phyloP scores from a whole-genome alignment of 75 land plant genomes.

The Picea sitchensis region DNA sequence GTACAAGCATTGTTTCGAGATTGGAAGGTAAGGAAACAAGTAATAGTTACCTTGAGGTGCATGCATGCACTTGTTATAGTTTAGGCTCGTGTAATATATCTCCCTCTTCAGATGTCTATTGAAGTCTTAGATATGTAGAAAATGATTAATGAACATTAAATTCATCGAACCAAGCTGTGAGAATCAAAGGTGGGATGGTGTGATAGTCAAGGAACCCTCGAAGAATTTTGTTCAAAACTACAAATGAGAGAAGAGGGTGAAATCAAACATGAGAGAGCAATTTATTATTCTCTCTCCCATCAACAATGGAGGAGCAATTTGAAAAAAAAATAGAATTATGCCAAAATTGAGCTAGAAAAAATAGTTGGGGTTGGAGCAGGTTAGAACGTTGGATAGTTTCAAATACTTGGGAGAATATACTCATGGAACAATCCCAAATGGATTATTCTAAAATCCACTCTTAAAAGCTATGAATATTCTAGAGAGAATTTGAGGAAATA shows the following conservation, averaged over 20 bases:
- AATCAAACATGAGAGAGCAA: conserved; percentile 69
- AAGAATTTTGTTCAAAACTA: conserved; percentile 51
- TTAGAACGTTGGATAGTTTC: neutral
- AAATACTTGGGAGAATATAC: no score
- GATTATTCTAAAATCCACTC: no score
- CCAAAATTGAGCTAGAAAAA: conserved; percentile 52
- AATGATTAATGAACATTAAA: conserved; percentile 44
- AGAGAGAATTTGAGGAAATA: no score
- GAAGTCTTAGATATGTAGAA: conserved; percentile 88
- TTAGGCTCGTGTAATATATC: conserved; percentile 84
- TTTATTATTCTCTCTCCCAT: conserved; percentile 72
- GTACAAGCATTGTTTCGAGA: conserved; percentile 76
- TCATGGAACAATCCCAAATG: no score
- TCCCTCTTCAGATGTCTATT: conserved; percentile 79
- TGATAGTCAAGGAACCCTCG: conserved; percentile 64
- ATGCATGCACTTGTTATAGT: conserved; percentile 96
- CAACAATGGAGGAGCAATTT: conserved; percentile 41
- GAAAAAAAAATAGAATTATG: neutral
- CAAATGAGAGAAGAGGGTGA: conserved; percentile 80
- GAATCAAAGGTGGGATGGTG: conserved; percentile 91
- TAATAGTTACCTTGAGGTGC: conserved; percentile 81
- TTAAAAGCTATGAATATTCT: no score
- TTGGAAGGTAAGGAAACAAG: conserved; percentile 79
- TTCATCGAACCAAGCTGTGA: conserved; percentile 44
- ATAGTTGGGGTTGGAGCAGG: conserved; percentile 92